Base-by-base conservation (phyloP, 2,329 filamentous ascomycete species). In the Neonectria hederae region DNA sequence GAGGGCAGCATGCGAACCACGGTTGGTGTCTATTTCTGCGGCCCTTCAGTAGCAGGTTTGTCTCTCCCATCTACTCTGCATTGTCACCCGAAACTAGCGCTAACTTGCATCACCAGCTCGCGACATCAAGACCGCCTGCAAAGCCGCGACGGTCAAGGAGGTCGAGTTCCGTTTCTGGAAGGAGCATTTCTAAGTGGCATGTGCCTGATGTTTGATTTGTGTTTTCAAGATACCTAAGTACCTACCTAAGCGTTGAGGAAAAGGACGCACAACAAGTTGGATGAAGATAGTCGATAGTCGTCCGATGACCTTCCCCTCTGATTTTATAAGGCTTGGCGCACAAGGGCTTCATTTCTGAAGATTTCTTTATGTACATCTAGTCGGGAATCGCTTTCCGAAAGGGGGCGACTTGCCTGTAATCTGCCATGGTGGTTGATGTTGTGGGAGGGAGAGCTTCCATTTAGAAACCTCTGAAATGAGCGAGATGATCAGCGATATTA, bases 161-260 rank as follows among this genome's bases (percentile, higher is more conserved):
- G 93, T 99, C 62, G 88, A 90, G 74, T 99, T 98, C 83, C 92
- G 93, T 74, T 99, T 99, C 84, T 99, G 96, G 96, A 99, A 99
- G 83, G 96, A 99, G 81, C 95, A 99, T 77, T 90, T 90, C 76
- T 90, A 85, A 75, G 53, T 54, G 40, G 5, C 57, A 49, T 38
- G 45, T 53, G 51, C 28, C 56, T 43, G 52, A 46, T 61, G 32
- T 53, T 57, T 62, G 49, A 56, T 71, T 71, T 64, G 55, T 62
- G 51, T 64, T 72, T 70, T 56, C 59, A 53, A 65, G 65, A 71
- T 73, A 73, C 68, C 63, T 73, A 72, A 65, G 62, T 62, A 60
- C 57, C 35, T 38, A 38, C 35, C 35, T 60, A 49, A 69, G 60
- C 49, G 60, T 54, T 62, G 54, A 54, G 5, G 38, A 19, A 24